A percentile compares a stretch with the other conserved stretches of the same genome.
These are phyloP conservation scores for Hyaloscypha bicolor DNA, from an alignment of 495 filamentous ascomycete genomes.

Conservation along the genomic window DNA sequence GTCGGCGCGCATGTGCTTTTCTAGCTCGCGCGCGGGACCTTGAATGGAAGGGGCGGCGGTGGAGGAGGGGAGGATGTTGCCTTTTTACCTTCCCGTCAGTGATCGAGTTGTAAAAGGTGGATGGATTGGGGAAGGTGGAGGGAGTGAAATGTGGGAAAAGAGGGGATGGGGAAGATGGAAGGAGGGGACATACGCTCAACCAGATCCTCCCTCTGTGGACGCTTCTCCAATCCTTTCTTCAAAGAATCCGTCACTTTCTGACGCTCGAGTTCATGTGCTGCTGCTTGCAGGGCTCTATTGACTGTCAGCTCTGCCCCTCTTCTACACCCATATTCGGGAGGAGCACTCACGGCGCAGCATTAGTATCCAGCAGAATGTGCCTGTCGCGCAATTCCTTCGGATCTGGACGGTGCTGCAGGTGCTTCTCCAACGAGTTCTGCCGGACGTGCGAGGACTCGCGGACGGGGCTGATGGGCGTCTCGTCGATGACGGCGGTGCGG, in stretches of 20 bases:
- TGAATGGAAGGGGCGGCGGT: conserved; percentile 73
- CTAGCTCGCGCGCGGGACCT: conserved; percentile 77
- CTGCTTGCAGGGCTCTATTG: conserved; percentile 61
- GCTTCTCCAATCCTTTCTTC: conserved; percentile 65
- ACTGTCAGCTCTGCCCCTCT: neutral
- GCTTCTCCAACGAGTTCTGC: conserved; percentile 87
- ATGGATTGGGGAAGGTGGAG: neutral
- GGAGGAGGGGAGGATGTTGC: conserved; percentile 81
- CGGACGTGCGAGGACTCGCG: conserved; percentile 52
- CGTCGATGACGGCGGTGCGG: conserved; percentile 17
- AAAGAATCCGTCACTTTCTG: conserved; percentile 64
- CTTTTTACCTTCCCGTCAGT: conserved; percentile 40
- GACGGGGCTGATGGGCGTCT: conserved; percentile 66
- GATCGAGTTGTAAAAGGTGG: neutral
- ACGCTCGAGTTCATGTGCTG: conserved; percentile 63
- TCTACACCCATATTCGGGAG: neutral
- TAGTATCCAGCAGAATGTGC: conserved; percentile 73
- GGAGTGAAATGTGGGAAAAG: neutral
- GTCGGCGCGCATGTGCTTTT: conserved; percentile 83
- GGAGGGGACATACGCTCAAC: conserved; percentile 64
- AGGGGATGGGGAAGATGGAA: conserved; percentile 7
- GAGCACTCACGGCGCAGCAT: conserved; percentile 62
- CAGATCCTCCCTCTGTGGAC: conserved; percentile 65
- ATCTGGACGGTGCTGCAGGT: conserved; percentile 78
- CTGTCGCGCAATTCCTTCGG: conserved; percentile 76